Evolutionary conservation across 441 rosid genomes (phyloP).

Genomic region (Adansonia rubrostipa): DNA sequence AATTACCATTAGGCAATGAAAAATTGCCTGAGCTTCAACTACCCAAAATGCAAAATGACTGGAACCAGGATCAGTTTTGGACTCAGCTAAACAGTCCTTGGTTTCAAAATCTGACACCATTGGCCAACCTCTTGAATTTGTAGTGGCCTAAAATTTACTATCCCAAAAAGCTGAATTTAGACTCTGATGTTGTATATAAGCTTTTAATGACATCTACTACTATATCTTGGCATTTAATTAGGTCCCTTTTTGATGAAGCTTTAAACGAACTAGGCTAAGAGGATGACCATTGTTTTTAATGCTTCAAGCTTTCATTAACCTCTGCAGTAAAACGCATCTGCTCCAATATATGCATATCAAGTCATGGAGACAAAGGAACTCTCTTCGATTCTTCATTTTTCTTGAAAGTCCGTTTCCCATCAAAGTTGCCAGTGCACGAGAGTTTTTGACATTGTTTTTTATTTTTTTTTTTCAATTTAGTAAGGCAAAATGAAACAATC

Average conservation of each 20-base stretch:
- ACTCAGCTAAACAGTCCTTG: constrained; percentile 71
- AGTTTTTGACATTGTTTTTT: too few relatives aligned
- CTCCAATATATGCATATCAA: too few relatives aligned
- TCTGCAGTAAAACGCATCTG: too few relatives aligned
- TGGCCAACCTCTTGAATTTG: constrained; percentile 60
- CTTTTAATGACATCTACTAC: not conserved
- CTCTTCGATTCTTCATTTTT: too few relatives aligned
- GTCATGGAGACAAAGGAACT: too few relatives aligned
- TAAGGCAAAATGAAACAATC: too few relatives aligned
- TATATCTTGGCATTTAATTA: not conserved
- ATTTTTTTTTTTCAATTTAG: too few relatives aligned
- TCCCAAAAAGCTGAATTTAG: not conserved
- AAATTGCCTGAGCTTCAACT: constrained; percentile 68
- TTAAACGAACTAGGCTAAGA: too few relatives aligned
- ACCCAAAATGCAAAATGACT: constrained; percentile 62
- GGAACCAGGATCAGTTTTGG: constrained; percentile 68
- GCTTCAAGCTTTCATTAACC: too few relatives aligned
- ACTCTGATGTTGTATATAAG: constrained; percentile 17
- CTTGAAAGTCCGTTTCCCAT: too few relatives aligned
- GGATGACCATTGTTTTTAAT: too few relatives aligned
- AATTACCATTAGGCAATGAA: constrained; percentile 49
- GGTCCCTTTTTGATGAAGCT: not conserved
- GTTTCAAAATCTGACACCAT: constrained; percentile 70
- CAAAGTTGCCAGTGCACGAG: too few relatives aligned
- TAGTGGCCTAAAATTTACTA: constrained; percentile 22